phyloP scores from a whole-genome alignment of 768 basidiomycete genomes.

The Daedaleopsis nitida region DNA sequence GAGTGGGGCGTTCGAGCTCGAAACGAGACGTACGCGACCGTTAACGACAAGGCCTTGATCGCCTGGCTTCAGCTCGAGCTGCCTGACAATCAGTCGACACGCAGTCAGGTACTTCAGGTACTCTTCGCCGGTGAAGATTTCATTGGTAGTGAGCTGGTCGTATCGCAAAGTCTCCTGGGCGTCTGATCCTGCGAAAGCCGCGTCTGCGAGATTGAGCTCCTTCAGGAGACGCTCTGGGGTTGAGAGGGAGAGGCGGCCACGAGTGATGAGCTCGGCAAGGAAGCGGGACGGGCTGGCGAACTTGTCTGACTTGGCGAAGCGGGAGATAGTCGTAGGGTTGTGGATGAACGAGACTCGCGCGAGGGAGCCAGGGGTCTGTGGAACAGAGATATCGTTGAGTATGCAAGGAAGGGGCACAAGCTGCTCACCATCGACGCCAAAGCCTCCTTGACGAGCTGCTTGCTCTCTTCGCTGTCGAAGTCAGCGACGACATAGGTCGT shows the following conservation, averaged over 20 bases:
- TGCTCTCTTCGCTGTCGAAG: conserved; percentile 64
- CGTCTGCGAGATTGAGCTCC: conserved; percentile 36
- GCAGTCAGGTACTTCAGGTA: conserved; percentile 47
- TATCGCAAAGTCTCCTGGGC: conserved; percentile 44
- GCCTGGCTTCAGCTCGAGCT: conserved; percentile 61
- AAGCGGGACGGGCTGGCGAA: conserved; percentile 42
- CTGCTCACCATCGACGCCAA: conserved; percentile 62
- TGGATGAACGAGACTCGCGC: conserved; percentile 79
- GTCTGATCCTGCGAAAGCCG: conserved; percentile 13
- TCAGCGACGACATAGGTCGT: conserved; percentile 75
- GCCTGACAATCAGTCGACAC: conserved; percentile 51
- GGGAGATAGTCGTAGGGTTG: conserved; percentile 47
- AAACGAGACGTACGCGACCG: conserved; percentile 65
- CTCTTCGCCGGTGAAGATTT: conserved; percentile 35
- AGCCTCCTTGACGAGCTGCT: conserved; percentile 62
- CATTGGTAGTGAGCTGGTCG: conserved; percentile 34
- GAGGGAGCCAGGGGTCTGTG: conserved; percentile 46
- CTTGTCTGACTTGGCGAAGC: conserved; percentile 21
- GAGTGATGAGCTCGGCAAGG: conserved; percentile 51
- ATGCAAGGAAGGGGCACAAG: background rate
- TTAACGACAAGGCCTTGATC: conserved; percentile 73
- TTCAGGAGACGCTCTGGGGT: conserved; percentile 42
- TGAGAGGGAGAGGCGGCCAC: conserved; percentile 40
- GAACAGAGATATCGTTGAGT: background rate
- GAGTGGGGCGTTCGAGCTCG: background rate